A percentile compares a stretch with the other conserved stretches of the same genome.
Conservation (phyloP, 2,329 filamentous ascomycete genomes). For the Claviceps sp. region DNA sequence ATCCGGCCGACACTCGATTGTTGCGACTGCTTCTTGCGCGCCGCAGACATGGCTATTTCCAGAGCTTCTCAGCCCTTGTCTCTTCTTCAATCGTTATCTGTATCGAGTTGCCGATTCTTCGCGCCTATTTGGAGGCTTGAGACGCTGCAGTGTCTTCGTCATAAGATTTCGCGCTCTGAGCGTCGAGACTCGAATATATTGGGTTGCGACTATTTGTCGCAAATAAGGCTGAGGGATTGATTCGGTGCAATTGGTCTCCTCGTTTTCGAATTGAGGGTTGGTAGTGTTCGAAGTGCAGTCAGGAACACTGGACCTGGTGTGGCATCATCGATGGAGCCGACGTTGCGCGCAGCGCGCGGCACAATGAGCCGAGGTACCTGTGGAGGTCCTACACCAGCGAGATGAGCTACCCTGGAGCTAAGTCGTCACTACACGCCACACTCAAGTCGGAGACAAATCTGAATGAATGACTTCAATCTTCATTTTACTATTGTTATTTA, state of each 20-base stretch:
- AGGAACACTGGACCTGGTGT: neutral
- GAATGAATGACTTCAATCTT: neutral
- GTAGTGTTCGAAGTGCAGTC: neutral
- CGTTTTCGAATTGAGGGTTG: neutral
- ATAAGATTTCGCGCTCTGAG: neutral
- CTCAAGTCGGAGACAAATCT: neutral
- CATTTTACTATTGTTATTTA: no score
- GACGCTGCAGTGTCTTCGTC: neutral
- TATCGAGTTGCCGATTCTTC: neutral
- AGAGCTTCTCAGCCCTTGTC: neutral
- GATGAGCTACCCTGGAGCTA: neutral
- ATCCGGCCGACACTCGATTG: slow-evolving; percentile 1
- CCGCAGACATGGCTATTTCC: neutral
- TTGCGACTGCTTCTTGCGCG: neutral
- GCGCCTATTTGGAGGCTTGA: neutral
- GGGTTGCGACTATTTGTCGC: no score
- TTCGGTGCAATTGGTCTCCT: neutral
- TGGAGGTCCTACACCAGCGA: neutral
- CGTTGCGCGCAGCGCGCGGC: neutral
- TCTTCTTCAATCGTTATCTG: neutral
- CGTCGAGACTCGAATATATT: neutral
- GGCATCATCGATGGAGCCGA: neutral
- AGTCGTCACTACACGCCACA: neutral
- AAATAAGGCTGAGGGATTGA: neutral
- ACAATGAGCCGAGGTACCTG: neutral